Evolutionary conservation across 2,329 filamentous ascomycete species (phyloP).

Genomic region (Claviceps fusiformis): DNA sequence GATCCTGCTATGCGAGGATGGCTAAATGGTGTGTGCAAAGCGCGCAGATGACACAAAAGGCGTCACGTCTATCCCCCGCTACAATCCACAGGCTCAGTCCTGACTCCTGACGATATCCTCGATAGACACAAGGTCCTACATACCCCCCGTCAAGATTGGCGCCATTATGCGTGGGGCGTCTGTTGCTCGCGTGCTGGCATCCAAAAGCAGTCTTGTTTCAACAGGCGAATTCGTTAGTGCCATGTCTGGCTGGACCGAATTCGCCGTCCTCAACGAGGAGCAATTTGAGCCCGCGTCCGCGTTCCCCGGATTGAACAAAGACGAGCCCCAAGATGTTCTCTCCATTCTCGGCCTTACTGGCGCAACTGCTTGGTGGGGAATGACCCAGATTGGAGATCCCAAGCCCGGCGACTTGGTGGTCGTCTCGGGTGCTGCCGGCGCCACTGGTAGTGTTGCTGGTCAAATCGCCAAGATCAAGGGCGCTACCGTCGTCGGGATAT

Average conservation of each 20-base stretch:
- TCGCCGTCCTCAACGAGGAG: constrained; percentile 43
- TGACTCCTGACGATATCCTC: background rate
- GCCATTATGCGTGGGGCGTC: constrained; percentile 53
- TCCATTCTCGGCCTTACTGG: constrained; percentile 53
- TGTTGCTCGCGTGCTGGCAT: constrained; percentile 48
- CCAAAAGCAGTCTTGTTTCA: constrained; percentile 38
- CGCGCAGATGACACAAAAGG: background rate
- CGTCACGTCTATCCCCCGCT: background rate
- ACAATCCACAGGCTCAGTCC: background rate
- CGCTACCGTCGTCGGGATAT: constrained; percentile 46
- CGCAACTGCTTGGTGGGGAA: constrained; percentile 64
- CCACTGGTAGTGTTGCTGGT: constrained; percentile 61
- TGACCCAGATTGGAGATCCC: constrained; percentile 53
- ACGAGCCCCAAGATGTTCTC: constrained; percentile 42
- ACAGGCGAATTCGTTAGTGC: constrained; percentile 45
- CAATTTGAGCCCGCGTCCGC: constrained; percentile 27
- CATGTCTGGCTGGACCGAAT: constrained; percentile 51
- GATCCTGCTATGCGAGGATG: constrained; percentile 68
- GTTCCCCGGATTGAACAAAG: constrained; percentile 23
- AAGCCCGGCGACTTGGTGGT: constrained; percentile 62
- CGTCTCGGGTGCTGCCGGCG: constrained; percentile 64
- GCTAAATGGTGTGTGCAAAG: constrained; percentile 38
- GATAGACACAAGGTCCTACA: constrained; percentile 40
- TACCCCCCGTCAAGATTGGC: constrained; percentile 54
- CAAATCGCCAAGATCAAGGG: constrained; percentile 68